A percentile compares a stretch with the other conserved stretches of the same genome.
Conservation (phyloP, 768 basidiomycete genomes). For the Pleurotus tuoliensis region DNA sequence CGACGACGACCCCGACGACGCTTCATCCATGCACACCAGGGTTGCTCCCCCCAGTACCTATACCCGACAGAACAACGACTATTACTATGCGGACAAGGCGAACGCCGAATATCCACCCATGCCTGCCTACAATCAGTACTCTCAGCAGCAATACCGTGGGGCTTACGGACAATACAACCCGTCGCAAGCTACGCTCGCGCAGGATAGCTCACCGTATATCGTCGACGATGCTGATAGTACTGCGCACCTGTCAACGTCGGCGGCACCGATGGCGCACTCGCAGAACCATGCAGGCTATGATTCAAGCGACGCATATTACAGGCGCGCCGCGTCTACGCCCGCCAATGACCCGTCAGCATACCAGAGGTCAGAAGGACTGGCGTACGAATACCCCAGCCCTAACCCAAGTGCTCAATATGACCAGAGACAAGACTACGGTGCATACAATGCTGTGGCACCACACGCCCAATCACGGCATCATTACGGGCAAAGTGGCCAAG, state of each 20-base stretch:
- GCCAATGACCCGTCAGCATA: slow-evolving; percentile 19
- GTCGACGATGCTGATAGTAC: slow-evolving; percentile 72
- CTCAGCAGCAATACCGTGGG: slow-evolving; percentile 47
- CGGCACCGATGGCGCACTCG: slow-evolving; percentile 54
- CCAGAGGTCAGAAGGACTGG: slow-evolving; percentile 22
- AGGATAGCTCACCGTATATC: slow-evolving; percentile 49
- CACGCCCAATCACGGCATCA: slow-evolving; percentile 23
- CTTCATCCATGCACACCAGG: slow-evolving; percentile 54
- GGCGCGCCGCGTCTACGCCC: slow-evolving; percentile 26
- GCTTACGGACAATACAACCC: slow-evolving; percentile 54
- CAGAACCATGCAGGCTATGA: slow-evolving; percentile 31
- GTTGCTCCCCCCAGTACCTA: slow-evolving; percentile 50
- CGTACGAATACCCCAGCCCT: slow-evolving; percentile 25
- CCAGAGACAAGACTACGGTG: slow-evolving; percentile 11
- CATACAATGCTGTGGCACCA: background rate
- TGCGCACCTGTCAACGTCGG: slow-evolving; percentile 51
- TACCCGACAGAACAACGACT: slow-evolving; percentile 43
- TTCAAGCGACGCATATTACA: slow-evolving; percentile 53
- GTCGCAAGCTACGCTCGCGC: slow-evolving; percentile 51
- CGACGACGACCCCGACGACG: slow-evolving; percentile 68
- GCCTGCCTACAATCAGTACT: slow-evolving; percentile 69
- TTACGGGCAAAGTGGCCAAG: slow-evolving; percentile 28
- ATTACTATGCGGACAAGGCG: slow-evolving; percentile 51
- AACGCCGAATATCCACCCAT: slow-evolving; percentile 60
- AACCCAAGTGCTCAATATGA: slow-evolving; percentile 7